Evolutionary conservation across 768 basidiomycete genomes (phyloP).

Genomic region (Psilocybe sp.): DNA sequence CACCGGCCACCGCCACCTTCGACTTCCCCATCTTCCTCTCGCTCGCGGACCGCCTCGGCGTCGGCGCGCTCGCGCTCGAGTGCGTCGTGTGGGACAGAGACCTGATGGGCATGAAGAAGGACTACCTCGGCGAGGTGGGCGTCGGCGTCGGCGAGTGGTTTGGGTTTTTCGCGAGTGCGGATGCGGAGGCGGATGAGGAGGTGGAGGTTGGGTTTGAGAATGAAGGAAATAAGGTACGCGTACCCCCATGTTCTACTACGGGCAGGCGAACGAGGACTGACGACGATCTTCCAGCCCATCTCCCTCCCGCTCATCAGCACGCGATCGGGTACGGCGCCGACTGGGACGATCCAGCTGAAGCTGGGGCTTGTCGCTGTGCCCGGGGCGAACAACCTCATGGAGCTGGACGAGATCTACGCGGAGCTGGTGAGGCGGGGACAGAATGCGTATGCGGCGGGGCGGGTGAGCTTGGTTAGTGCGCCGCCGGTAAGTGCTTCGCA

Average conservation of each 20-base stretch:
- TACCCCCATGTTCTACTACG: no score
- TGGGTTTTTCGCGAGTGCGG: not conserved
- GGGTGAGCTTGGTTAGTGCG: slow-evolving; percentile 51
- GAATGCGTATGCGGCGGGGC: slow-evolving; percentile 33
- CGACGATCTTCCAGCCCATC: slow-evolving; percentile 33
- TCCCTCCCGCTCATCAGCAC: slow-evolving; percentile 39
- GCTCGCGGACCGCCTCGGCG: slow-evolving; percentile 67
- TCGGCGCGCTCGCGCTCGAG: slow-evolving; percentile 54
- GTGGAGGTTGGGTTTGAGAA: slow-evolving; percentile 54
- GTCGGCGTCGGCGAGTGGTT: slow-evolving; percentile 87
- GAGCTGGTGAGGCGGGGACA: slow-evolving; percentile 64
- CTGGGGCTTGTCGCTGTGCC: slow-evolving; percentile 44
- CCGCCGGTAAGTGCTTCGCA: slow-evolving; percentile 79
- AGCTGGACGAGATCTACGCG: slow-evolving; percentile 58
- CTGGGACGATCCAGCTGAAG: slow-evolving; percentile 41
- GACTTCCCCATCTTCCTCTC: slow-evolving; percentile 85
- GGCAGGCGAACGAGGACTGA: no score
- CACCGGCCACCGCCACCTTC: slow-evolving; percentile 75
- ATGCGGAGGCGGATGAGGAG: slow-evolving; percentile 26
- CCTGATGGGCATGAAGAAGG: slow-evolving; percentile 64
- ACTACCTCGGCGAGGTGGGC: slow-evolving; percentile 89
- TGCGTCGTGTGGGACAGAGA: slow-evolving; percentile 91
- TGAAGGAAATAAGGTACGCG: slow-evolving; percentile 66
- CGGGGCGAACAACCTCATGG: slow-evolving; percentile 38
- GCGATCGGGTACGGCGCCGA: slow-evolving; percentile 34